phyloP scores from a whole-genome alignment of 2,329 filamentous ascomycete species.

The Calonectria pteridis region DNA sequence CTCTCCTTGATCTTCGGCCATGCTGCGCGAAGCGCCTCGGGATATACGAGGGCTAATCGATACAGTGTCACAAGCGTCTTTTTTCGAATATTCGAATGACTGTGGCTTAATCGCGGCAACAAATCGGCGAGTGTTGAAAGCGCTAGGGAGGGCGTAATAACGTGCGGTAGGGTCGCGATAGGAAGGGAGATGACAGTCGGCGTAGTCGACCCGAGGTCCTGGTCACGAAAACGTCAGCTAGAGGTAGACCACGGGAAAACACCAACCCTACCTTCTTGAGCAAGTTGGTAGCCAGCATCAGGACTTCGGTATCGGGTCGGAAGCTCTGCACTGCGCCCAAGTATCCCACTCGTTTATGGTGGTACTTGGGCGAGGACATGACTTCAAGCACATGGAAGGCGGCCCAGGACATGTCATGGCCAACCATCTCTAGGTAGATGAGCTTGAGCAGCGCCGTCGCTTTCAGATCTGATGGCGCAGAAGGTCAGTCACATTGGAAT shows the following conservation, averaged over 20 bases:
- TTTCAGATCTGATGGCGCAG: conserved; percentile 80
- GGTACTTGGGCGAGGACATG: conserved; percentile 95
- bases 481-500: conserved; percentile 24
- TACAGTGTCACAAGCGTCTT: conserved; percentile 97
- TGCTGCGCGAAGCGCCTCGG: conserved; percentile 89
- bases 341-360: conserved; percentile 96
- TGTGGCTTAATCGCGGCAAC: conserved; percentile 87
- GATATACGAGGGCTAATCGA: conserved; percentile 93
- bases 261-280: conserved; percentile 80
- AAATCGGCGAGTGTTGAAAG: conserved; percentile 90
- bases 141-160: conserved; percentile 92
- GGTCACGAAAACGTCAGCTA: not conserved
- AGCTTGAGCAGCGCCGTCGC: conserved; percentile 95
- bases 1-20: conserved; percentile 99
- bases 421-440: conserved; percentile 98
- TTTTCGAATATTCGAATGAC: conserved; percentile 87
- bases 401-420: conserved; percentile 99
- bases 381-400: conserved; percentile 98
- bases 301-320: conserved; percentile 91
- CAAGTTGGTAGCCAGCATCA: conserved; percentile 97
- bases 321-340: conserved; percentile 97
- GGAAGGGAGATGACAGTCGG: conserved; percentile 86
- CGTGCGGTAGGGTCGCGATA: conserved; percentile 90
- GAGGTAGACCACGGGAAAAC: not conserved
- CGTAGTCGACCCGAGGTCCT: conserved; percentile 79